These are phyloP conservation scores for Phytophthora multivora DNA, from an alignment of 352 stramenopile genomes.

Conservation along the genomic window DNA sequence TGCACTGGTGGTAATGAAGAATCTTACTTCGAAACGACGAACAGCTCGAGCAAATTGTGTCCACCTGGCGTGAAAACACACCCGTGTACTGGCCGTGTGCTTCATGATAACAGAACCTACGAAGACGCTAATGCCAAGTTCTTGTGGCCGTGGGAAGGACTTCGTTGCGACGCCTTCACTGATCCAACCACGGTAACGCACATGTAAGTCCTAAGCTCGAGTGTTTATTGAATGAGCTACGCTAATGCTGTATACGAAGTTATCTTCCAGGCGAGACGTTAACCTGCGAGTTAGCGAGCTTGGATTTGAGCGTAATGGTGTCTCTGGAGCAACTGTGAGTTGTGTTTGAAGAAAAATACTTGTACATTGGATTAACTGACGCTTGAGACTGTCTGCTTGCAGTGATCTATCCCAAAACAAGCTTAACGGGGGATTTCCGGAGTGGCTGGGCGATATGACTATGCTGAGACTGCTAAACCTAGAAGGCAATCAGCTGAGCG, in stretches of 20 bases:
- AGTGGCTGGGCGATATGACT: conserved; percentile 69
- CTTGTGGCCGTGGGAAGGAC: conserved; percentile 75
- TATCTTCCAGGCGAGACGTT: conserved; percentile 59
- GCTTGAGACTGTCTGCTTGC: background rate
- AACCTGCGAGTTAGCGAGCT: conserved; percentile 48
- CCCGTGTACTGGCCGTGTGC: conserved; percentile 63
- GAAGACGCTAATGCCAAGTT: conserved; percentile 29
- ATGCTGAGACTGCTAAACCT: conserved; percentile 69
- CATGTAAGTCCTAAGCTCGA: conserved; percentile 43
- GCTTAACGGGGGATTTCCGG: conserved; percentile 55
- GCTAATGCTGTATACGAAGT: conserved; percentile 23
- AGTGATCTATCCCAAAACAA: conserved; percentile 66
- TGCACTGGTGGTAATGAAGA: conserved; percentile 45
- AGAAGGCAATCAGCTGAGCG: conserved; percentile 45
- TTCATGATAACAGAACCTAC: conserved; percentile 33
- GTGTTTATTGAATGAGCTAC: background rate
- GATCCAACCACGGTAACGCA: conserved; percentile 73
- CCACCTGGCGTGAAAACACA: conserved; percentile 57
- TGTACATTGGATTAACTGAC: background rate
- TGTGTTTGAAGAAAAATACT: background rate
- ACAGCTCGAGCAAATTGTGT: conserved; percentile 29
- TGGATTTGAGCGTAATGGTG: conserved; percentile 70
- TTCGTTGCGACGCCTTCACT: conserved; percentile 68
- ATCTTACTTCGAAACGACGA: conserved; percentile 8
- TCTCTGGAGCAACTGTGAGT: conserved; percentile 78